These are phyloP conservation scores for Akanthomyces uredinophilus DNA, from an alignment of 2,329 filamentous ascomycete species.

Conservation along the genomic window DNA sequence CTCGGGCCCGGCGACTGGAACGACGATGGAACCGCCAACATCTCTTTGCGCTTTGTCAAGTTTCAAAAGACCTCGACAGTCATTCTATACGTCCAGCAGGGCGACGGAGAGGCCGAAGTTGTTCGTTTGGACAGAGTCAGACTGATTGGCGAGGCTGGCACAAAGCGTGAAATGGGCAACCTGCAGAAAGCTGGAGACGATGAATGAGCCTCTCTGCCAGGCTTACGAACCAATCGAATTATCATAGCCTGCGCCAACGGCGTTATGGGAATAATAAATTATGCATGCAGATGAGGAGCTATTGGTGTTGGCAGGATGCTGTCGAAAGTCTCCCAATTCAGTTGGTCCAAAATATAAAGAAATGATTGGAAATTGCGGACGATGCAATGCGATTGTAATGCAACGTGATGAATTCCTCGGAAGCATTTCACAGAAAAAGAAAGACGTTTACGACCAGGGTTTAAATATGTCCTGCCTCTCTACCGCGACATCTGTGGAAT, in stretches of 20 bases:
- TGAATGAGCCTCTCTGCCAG: slow-evolving; percentile 38
- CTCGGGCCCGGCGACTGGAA: slow-evolving; percentile 78
- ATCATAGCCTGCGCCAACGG: not conserved
- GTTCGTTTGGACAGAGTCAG: slow-evolving; percentile 74
- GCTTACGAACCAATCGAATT: not conserved
- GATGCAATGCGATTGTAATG: too few relatives aligned
- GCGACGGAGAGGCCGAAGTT: slow-evolving; percentile 77
- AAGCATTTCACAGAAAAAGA: not conserved
- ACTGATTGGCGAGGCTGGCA: slow-evolving; percentile 81
- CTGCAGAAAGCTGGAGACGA: slow-evolving; percentile 88
- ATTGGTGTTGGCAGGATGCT: not conserved
- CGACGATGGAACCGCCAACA: slow-evolving; percentile 64
- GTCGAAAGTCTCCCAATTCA: not conserved
- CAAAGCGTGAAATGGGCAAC: slow-evolving; percentile 91
- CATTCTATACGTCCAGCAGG: slow-evolving; percentile 83
- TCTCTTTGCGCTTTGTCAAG: slow-evolving; percentile 84
- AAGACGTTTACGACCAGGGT: slow-evolving; percentile 12
- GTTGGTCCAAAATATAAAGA: not conserved
- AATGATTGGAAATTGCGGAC: not conserved
- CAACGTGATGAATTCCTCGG: too few relatives aligned
- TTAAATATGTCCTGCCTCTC: slow-evolving; percentile 42
- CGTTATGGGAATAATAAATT: slow-evolving; percentile 7
- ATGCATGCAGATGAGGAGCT: not conserved
- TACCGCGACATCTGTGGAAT: slow-evolving; percentile 26
- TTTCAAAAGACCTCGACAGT: slow-evolving; percentile 91